Evolutionary conservation across 129 eudicot genomes (phyloP).

Genomic region (Chrysanthemum seticuspe): DNA sequence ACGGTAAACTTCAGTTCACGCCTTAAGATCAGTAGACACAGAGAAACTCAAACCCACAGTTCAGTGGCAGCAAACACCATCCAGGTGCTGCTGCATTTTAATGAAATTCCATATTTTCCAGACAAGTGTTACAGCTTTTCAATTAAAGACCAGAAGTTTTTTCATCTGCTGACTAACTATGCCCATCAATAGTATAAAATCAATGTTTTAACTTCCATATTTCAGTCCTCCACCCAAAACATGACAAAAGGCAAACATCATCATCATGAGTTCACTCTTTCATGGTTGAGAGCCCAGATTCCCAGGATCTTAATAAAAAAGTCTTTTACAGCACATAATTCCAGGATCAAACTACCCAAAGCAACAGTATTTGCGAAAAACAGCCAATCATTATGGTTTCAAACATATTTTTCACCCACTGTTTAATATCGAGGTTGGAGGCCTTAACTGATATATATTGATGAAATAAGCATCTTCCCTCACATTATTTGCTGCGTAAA

Average conservation of each 20-base stretch:
- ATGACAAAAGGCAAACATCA: conserved; percentile 22
- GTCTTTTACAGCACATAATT: neutral
- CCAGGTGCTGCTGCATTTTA: conserved; percentile 5
- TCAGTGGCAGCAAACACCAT: conserved; percentile 6
- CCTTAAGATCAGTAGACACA: conserved; percentile 11
- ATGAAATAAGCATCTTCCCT: conserved; percentile 5
- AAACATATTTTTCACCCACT: neutral
- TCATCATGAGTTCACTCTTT: neutral
- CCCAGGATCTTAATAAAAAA: neutral
- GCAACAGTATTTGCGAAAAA: conserved; percentile 5
- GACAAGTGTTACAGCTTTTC: conserved; percentile 11
- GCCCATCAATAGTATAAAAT: conserved; percentile 12
- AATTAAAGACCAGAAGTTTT: neutral
- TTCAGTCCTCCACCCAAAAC: conserved; percentile 13
- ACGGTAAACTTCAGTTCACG: conserved; percentile 6
- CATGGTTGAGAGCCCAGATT: neutral
- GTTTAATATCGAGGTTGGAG: conserved; percentile 7
- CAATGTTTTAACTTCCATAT: neutral
- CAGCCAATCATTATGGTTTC: conserved; percentile 1
- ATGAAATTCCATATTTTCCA: conserved; percentile 19
- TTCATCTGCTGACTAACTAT: neutral
- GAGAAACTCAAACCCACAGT: conserved; percentile 5
- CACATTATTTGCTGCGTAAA: neutral
- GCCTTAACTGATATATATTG: conserved; percentile 6
- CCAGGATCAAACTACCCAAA: conserved; percentile 13